These are phyloP conservation scores for Mucor circinelloides DNA, from an alignment of 371 early-diverging fungal genomes.

Conservation along the genomic window DNA sequence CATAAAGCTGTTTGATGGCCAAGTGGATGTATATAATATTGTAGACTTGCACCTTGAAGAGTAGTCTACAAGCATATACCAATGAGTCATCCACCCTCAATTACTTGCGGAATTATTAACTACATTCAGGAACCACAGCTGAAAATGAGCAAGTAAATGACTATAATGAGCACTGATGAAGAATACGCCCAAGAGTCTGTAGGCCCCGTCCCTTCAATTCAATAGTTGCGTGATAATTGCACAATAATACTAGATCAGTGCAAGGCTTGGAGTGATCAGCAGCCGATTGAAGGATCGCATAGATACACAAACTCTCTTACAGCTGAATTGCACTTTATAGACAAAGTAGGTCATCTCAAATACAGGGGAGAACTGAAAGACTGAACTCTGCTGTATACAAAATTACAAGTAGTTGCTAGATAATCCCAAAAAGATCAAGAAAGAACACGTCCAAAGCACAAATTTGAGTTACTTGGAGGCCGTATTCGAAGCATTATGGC, in stretches of 20 bases:
- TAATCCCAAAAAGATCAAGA: slow-evolving; percentile 32
- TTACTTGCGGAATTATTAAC: too few species aligned
- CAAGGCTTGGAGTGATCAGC: slow-evolving; percentile 15
- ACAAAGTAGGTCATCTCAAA: slow-evolving; percentile 12
- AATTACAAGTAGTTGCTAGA: slow-evolving; percentile 31
- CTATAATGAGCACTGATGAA: background rate
- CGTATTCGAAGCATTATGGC: slow-evolving; percentile 39
- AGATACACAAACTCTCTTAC: slow-evolving; percentile 23
- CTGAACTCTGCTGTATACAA: background rate
- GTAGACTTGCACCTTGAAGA: too few species aligned
- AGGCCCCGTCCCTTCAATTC: slow-evolving; percentile 7
- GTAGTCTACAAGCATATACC: too few species aligned
- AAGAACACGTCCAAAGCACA: slow-evolving; percentile 44
- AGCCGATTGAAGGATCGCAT: slow-evolving; percentile 22
- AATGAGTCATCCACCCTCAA: too few species aligned
- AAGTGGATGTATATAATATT: too few species aligned
- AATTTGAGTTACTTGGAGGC: slow-evolving; percentile 50
- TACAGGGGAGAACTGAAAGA: background rate
- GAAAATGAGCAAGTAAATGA: background rate
- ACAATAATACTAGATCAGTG: slow-evolving; percentile 15
- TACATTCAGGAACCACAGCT: too few species aligned
- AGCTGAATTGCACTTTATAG: slow-evolving; percentile 24
- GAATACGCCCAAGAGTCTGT: background rate
- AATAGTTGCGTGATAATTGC: slow-evolving; percentile 9
- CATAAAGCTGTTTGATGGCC: too few species aligned